Conservation (phyloP, 805 yeast species). For the Saturnispora dispora region DNA sequence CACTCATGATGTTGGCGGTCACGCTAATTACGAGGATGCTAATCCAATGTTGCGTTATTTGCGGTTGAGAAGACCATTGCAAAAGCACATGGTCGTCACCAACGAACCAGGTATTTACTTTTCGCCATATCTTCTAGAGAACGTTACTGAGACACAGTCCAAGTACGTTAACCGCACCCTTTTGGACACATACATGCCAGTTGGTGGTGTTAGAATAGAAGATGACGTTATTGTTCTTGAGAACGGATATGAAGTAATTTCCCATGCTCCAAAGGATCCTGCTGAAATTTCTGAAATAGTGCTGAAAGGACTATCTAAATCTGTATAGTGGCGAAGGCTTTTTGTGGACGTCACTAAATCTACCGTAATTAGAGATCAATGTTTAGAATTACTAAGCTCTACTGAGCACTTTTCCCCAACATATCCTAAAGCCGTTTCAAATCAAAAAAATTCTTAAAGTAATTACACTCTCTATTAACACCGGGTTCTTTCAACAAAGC, state of each 20-base stretch:
- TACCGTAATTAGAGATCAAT: background rate
- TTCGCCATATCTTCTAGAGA: conserved; percentile 65
- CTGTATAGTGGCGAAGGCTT: background rate
- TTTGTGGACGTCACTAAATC: too few relatives aligned
- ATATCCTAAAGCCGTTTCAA: conserved; percentile 4
- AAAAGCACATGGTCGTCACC: conserved; percentile 77
- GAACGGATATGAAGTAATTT: conserved; percentile 71
- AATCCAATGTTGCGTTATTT: conserved; percentile 69
- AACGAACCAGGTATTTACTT: conserved; percentile 95
- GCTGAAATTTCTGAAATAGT: conserved; percentile 73
- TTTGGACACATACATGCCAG: conserved; percentile 67
- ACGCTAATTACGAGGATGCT: conserved; percentile 75
- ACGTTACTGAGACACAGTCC: conserved; percentile 31
- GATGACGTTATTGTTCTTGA: conserved; percentile 80
- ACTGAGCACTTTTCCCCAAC: background rate
- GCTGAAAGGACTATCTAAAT: conserved; percentile 45
- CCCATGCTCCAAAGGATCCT: conserved; percentile 79
- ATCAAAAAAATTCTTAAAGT: background rate
- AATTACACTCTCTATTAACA: background rate
- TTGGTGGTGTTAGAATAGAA: conserved; percentile 97
- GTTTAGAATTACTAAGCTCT: background rate
- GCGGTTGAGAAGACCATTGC: conserved; percentile 67
- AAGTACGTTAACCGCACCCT: conserved; percentile 57
- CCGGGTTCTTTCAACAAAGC: background rate
- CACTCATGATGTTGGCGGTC: conserved; percentile 92